These are phyloP conservation scores for Tricharina praecox DNA, from an alignment of 495 filamentous ascomycete genomes.

Conservation along the genomic window DNA sequence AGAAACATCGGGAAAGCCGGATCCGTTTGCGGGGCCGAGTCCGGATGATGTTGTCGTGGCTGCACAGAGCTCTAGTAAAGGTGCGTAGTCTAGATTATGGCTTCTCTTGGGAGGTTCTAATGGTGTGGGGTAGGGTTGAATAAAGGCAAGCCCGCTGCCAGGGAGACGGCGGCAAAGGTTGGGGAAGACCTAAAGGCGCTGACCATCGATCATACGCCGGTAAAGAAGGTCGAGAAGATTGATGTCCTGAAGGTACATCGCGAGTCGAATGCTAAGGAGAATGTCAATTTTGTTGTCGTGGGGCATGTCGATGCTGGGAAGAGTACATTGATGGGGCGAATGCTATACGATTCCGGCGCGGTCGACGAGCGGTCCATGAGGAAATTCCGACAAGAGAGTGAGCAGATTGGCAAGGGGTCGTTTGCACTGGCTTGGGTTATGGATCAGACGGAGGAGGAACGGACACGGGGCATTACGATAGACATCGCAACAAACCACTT, in stretches of 20 bases:
- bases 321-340: constrained; percentile 87
- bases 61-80: constrained; percentile 68
- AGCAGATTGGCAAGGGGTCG: constrained; percentile 81
- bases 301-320: constrained; percentile 96
- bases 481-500: constrained; percentile 92
- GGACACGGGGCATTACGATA: constrained; percentile 82
- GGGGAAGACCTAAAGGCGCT: background rate
- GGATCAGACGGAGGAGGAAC: constrained; percentile 76
- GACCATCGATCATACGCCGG: background rate
- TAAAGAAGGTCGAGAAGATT: constrained; percentile 39
- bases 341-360: constrained; percentile 77
- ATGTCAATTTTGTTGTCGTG: constrained; percentile 89
- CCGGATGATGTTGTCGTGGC: constrained; percentile 80
- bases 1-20: constrained; percentile 6
- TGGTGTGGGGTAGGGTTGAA: constrained; percentile 3
- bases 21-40: constrained; percentile 71
- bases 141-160: background rate
- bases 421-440: constrained; percentile 95
- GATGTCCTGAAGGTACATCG: constrained; percentile 70
- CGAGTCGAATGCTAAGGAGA: constrained; percentile 57
- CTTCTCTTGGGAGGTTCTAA: no score
- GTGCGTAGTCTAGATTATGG: no score
- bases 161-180: background rate
- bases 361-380: constrained; percentile 76
- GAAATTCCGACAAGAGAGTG: constrained; percentile 71